Evolutionary conservation across 495 filamentous ascomycete species (phyloP), one percentile per base, ranked within the genome.

Genomic region (Hyaloscypha hepaticicola): DNA sequence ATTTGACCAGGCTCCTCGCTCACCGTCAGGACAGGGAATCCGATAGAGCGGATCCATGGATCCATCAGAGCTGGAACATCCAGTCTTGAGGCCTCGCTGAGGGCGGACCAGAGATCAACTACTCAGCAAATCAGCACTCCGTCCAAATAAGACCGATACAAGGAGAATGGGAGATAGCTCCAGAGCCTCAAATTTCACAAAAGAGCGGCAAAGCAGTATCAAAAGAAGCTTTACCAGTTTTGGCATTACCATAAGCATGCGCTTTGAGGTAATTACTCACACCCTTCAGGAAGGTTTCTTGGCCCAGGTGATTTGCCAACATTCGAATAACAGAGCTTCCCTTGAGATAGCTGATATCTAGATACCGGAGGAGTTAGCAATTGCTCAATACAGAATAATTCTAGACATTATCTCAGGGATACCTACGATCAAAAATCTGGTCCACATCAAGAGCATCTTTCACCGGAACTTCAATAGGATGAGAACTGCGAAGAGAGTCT

Each of bases 401-500:
- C n/a, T n/a, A n/a, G n/a, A n/a, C n/a, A n/a, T n/a, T n/a, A n/a
- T n/a, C n/a, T n/a, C n/a, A n/a, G n/a, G n/a, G n/a, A n/a, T n/a
- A n/a, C n/a, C n/a, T n/a, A n/a, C n/a, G 85, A 75, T 97, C 94
- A 74, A 97, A 97, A 64, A 97, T 95, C 71, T 97, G 94, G 75
- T 97, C 93, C 57, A 97, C 91, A 68, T 98, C 93, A 2, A 96
- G 83, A 22, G 91, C 93, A 70, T 94, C 91, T 68, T 83, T 85
- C 28, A 98, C 93, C 0, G 91, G 90, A 14, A 97, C 94, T 74
- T 97, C 93, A 65, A 99, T 96, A 7, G 95, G 90, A 77, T 99
- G 95, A 25, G 92, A 96, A 31, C 89, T 87, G 55, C 95, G 89
- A 60, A 99, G 84, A 38, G 88, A 87, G 76, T 99, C 95, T 19